These are phyloP conservation scores for Fusarium fracticaudum DNA, from an alignment of 2,329 filamentous ascomycete genomes.

Conservation along the genomic window DNA sequence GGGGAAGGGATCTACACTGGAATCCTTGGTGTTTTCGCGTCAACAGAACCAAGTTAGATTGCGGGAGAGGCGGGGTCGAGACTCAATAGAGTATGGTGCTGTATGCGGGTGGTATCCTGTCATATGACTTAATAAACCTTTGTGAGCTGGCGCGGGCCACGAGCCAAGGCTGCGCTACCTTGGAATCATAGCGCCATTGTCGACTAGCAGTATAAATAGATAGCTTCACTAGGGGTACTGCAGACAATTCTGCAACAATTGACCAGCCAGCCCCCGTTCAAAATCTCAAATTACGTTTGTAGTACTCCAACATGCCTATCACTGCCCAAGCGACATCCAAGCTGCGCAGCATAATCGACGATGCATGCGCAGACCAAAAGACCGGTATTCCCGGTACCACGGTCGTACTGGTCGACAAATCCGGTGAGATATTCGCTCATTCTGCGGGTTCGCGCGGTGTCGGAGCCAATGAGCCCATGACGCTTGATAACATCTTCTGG, in stretches of 20 bases:
- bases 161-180: neutral
- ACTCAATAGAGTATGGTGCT: neutral
- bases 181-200: neutral
- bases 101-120: neutral
- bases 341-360: conserved; percentile 47
- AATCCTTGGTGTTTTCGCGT: neutral
- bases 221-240: neutral
- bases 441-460: conserved; percentile 59
- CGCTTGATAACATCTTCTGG: conserved; percentile 68
- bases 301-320: conserved; percentile 27
- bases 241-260: too few relatives aligned
- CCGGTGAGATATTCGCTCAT: conserved; percentile 60
- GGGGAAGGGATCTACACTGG: neutral
- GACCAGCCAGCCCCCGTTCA: neutral
- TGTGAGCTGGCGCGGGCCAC: neutral
- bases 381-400: conserved; percentile 56
- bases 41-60: neutral
- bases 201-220: conserved; percentile 3
- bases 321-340: conserved; percentile 16
- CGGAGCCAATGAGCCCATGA: conserved; percentile 60
- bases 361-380: conserved; percentile 49
- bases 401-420: conserved; percentile 57
- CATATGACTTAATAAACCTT: neutral
- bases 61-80: neutral
- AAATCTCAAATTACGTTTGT: neutral